Base-by-base conservation (phyloP, 495 filamentous ascomycete species). In the Aspergillus ellipticus region DNA sequence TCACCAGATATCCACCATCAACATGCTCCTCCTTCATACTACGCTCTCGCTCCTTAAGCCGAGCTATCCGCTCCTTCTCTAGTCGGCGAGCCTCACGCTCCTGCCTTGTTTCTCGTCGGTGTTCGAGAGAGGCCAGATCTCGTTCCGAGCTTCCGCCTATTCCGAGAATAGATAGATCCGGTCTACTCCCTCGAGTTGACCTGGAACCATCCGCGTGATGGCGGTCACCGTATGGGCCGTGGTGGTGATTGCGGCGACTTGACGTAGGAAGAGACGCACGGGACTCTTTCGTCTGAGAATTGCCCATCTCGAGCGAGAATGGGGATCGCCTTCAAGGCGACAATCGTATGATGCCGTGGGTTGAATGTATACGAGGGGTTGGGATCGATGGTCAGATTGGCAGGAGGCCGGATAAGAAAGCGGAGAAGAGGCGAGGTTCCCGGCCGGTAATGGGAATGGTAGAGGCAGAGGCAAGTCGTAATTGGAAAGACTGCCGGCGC, bases 1-100 rank as follows among this genome's bases (percentile, higher is more conserved):
- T 98, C 37, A 97, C 94, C 26, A 97, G 73, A 74, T 88, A 97
- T 26, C 94, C 94, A 28, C 94, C 94, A 75, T 97, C 94, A 26
- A 96, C 88, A 70, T 90, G 83, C 62, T 97, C 94, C 60, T 97
- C 93, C 60, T 79, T 87, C 76, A 97, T 88, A 68, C 94, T 98
- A 66, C 89, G 80, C 72, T 96, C 93, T 24, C 92, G 80, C 67
- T 98, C 94, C 67, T 88, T 90, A 43, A 84, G 57, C 37, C 94
- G 78, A 16, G 81, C 81, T 3, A 74, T 70, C 22, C 89, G 82
- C 70, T 97, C 94, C 68, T 84, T 87, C 71, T 96, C 94, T 57
- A 88, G 66, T 56, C 87, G 89, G 51, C 93, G 82, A 8, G 88
- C 88, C 68, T 97, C 94, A 53, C 89, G 82, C 68, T 97, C 94